These are phyloP conservation scores for Cladorrhinum sp. DNA, from an alignment of 2,329 filamentous ascomycete genomes.

Conservation along the genomic window DNA sequence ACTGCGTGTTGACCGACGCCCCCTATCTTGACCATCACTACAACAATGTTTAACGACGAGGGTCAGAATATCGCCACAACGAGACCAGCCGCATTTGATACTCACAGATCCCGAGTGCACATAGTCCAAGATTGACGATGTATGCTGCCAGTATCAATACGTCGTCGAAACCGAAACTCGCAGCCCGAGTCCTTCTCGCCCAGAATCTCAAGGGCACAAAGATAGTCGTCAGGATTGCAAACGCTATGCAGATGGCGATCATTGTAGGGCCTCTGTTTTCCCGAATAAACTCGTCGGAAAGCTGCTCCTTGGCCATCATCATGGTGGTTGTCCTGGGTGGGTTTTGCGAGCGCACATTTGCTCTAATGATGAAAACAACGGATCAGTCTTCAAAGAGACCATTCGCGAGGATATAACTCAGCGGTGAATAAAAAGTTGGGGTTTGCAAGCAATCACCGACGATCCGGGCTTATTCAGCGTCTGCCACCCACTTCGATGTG, in stretches of 20 bases:
- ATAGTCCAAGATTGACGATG: background rate
- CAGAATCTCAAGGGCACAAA: background rate
- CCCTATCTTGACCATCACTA: constrained; percentile 27
- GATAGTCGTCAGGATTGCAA: background rate
- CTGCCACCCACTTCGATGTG: too few relatives aligned
- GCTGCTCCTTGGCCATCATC: background rate
- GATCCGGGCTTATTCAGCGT: too few relatives aligned
- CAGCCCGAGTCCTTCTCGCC: background rate
- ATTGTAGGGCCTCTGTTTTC: background rate
- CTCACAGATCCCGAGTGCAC: background rate
- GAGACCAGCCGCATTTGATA: background rate
- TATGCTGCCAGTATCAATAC: background rate
- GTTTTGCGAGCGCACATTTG: too few relatives aligned
- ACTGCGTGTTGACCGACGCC: constrained; percentile 28
- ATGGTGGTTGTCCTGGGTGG: background rate
- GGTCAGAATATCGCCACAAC: background rate
- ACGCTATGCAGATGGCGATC: background rate
- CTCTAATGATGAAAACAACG: background rate
- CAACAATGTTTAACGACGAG: background rate
- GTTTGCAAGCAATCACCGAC: too few relatives aligned
- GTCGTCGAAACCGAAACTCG: background rate
- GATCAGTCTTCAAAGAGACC: too few relatives aligned
- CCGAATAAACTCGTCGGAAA: background rate
- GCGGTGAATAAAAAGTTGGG: too few relatives aligned
- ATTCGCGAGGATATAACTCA: too few relatives aligned